Evolutionary conservation across 352 stramenopile genomes (phyloP), one percentile per base, ranked within the genome.

Genomic region (Phytophthora hibernalis): DNA sequence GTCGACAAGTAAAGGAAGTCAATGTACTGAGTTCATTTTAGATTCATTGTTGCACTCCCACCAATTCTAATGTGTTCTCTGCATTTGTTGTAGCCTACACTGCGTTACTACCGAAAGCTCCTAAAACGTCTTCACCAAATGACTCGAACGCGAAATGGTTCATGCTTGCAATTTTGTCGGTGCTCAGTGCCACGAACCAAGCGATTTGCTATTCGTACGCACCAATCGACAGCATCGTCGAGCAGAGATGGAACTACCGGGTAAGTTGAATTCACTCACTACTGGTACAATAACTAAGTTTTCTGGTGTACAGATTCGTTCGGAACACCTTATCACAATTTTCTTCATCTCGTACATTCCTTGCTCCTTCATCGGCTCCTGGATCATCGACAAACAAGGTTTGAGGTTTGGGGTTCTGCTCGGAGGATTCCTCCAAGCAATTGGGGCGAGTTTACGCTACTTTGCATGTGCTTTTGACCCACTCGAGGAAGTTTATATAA

Each of bases 291-390:
- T 33, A 9, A 33, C 28, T 1, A 3, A 8, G 5, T 33, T 33
- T n/a, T 67, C 24, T 54, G 21, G 10, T 67, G 22, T 28, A 3
- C 53, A 88, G 80, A 58, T 88, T 21, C 77, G 81, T 53, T 90
- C 82, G 22, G 89, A 84, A 15, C 80, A 89, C 63, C 71, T 92
- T 10, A 90, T 92, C 61, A 92, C 84, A 2, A 76, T 92, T 43
- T 92, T 80, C 64, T 92, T 92, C 55, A 49, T 91, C 21, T 82
- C 80, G 26, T 92, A 92, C 54, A 91, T 92, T 30, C 84, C 84
- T 15, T 92, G 82, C 62, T 89, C 84, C 22, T 92, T 92, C 60
- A 28, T 92, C 43, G 81, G 83, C 1, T 92, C 83, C 37, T 92
- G 83, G 83, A 63, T 92, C 61, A 92, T 92, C 76, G 83, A 92